These are phyloP conservation scores for Cystobasidium pallidum DNA, from an alignment of 1,284 basidiomycete species.

Conservation along the genomic window DNA sequence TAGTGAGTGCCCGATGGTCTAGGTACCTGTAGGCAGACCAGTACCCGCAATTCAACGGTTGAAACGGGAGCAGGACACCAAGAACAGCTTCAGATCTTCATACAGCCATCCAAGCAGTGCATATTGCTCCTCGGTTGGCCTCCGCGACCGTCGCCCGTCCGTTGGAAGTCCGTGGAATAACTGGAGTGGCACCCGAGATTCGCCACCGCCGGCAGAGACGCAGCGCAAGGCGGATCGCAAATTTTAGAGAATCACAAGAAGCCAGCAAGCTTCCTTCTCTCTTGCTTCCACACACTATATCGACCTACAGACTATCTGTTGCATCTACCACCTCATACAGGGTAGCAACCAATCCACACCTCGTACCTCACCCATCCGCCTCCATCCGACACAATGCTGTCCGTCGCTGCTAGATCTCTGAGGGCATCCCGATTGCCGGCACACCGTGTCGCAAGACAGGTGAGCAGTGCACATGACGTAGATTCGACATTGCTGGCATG, in stretches of 20 bases:
- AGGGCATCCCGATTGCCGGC: constrained; percentile 37
- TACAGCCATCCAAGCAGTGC: not conserved
- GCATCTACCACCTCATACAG: not conserved
- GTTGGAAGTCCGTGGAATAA: constrained; percentile 16
- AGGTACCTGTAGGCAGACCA: too few species aligned
- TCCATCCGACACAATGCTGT: constrained; percentile 31
- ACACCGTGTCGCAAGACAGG: constrained; percentile 23
- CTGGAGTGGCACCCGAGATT: not conserved
- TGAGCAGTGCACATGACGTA: not conserved
- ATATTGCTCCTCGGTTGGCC: not conserved
- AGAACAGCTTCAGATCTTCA: not conserved
- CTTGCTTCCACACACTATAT: not conserved
- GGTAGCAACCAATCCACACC: not conserved
- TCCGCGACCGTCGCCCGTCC: not conserved
- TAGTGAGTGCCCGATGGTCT: too few species aligned
- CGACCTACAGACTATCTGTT: not conserved
- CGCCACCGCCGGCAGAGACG: not conserved
- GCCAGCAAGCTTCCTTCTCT: not conserved
- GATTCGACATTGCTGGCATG: not conserved
- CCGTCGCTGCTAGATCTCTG: constrained; percentile 40
- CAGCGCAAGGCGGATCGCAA: constrained; percentile 11
- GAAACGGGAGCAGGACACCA: not conserved
- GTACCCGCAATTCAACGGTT: not conserved
- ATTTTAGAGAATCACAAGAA: not conserved
- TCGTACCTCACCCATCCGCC: not conserved